phyloP scores from a whole-genome alignment of 148 eudicot species.

The Talinum fruticosum region DNA sequence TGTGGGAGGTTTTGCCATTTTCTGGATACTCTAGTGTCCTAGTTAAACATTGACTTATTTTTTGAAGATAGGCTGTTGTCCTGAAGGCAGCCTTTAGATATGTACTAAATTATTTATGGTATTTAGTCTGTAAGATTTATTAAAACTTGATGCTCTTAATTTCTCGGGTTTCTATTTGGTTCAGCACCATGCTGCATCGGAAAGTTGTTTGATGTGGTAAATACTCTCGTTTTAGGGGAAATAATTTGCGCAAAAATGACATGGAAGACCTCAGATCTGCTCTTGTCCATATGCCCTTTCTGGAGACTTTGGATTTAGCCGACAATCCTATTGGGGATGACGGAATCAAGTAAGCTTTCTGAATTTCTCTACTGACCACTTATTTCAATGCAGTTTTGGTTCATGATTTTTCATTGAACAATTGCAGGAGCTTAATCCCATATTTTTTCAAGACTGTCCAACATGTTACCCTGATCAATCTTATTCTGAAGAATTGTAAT shows the following conservation, averaged over 20 bases:
- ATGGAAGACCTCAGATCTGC: conserved; percentile 59
- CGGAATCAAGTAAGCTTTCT: conserved; percentile 58
- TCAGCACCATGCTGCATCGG: background rate
- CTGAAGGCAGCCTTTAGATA: background rate
- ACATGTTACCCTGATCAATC: conserved; percentile 36
- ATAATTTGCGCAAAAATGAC: conserved; percentile 54
- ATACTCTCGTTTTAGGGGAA: conserved; percentile 47
- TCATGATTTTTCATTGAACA: conserved; percentile 14
- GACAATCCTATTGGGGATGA: conserved; percentile 79
- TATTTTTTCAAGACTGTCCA: conserved; percentile 46
- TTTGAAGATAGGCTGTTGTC: background rate
- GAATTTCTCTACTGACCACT: conserved; percentile 15
- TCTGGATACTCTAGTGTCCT: too few relatives aligned
- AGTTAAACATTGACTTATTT: too few relatives aligned
- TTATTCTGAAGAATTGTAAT: conserved; percentile 66
- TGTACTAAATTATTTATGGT: background rate
- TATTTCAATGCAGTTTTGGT: background rate
- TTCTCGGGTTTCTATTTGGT: background rate
- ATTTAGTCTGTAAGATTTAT: background rate
- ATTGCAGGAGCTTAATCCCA: conserved; percentile 60
- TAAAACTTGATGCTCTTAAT: background rate
- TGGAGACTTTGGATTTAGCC: conserved; percentile 68
- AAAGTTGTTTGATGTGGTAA: conserved; percentile 9
- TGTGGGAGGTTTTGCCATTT: too few relatives aligned
- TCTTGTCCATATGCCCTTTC: conserved; percentile 59